These are phyloP conservation scores for Astrephomene gubernaculifera DNA, from an alignment of 139 green algal genomes.

Conservation along the genomic window DNA sequence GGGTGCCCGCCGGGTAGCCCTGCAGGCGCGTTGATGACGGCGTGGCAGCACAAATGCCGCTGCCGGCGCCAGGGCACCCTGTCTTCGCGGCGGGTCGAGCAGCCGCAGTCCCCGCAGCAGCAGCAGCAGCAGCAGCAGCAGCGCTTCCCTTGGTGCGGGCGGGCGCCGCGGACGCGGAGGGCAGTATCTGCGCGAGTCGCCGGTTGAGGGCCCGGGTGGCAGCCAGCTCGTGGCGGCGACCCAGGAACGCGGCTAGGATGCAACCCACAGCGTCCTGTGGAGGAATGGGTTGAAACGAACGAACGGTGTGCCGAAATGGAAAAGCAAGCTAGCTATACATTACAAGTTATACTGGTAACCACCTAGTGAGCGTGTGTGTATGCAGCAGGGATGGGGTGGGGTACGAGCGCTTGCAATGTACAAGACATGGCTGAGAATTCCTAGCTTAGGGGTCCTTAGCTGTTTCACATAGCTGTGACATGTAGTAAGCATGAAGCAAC, in stretches of 20 bases:
- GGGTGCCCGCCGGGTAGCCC: not conserved
- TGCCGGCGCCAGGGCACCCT: not conserved
- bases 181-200: not conserved
- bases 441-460: too few species aligned
- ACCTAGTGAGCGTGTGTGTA: not conserved
- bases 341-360: not conserved
- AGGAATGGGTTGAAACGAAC: too few species aligned
- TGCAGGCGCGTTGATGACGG: not conserved
- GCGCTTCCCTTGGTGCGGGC: too few species aligned
- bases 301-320: not conserved
- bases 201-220: not conserved
- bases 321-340: not conserved
- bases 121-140: too few species aligned
- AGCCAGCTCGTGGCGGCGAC: slow-evolving; percentile 26
- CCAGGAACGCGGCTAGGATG: slow-evolving; percentile 44
- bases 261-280: slow-evolving; percentile 41
- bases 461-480: too few species aligned
- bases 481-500: not conserved
- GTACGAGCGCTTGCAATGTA: not conserved
- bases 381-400: not conserved
- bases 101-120: too few species aligned
- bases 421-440: not conserved
- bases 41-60: not conserved
- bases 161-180: not conserved
- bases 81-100: too few species aligned